Percentiles rank a stretch among this genome's conserved stretches.
phyloP scores from a whole-genome alignment of 306 rosid species.

The Malus orientalis region DNA sequence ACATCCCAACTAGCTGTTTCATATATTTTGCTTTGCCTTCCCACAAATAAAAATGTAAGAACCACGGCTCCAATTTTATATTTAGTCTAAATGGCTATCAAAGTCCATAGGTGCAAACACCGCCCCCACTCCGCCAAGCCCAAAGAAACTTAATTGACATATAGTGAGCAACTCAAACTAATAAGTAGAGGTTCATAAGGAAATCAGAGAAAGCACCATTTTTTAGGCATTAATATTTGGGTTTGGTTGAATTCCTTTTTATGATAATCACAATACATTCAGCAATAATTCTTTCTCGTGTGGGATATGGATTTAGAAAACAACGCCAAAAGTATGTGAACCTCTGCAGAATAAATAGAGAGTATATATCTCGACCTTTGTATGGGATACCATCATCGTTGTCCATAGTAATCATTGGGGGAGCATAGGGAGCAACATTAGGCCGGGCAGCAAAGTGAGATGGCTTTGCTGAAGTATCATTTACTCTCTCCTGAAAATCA shows the following conservation, averaged over 20 bases:
- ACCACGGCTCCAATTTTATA: background rate
- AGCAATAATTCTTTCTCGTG: background rate
- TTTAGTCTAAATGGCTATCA: background rate
- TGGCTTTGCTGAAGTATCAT: constrained; percentile 65
- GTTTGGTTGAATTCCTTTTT: background rate
- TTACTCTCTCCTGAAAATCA: constrained; percentile 65
- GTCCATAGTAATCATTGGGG: constrained; percentile 64
- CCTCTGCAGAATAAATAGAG: background rate
- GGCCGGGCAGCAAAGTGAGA: constrained; percentile 66
- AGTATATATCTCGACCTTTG: constrained; percentile 43
- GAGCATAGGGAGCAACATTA: constrained; percentile 64
- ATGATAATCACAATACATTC: background rate
- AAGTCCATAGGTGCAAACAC: background rate
- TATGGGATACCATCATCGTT: constrained; percentile 78
- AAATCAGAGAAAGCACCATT: background rate
- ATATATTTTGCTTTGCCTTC: background rate
- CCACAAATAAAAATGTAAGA: background rate
- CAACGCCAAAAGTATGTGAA: background rate
- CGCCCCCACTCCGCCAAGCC: background rate
- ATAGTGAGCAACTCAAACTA: background rate
- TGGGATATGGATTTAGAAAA: background rate
- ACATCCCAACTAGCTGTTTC: background rate
- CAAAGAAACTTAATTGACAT: background rate
- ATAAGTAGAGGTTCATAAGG: background rate
- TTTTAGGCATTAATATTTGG: background rate